Conservation (phyloP, 2,329 filamentous ascomycete species). For the Phoma sp. region DNA sequence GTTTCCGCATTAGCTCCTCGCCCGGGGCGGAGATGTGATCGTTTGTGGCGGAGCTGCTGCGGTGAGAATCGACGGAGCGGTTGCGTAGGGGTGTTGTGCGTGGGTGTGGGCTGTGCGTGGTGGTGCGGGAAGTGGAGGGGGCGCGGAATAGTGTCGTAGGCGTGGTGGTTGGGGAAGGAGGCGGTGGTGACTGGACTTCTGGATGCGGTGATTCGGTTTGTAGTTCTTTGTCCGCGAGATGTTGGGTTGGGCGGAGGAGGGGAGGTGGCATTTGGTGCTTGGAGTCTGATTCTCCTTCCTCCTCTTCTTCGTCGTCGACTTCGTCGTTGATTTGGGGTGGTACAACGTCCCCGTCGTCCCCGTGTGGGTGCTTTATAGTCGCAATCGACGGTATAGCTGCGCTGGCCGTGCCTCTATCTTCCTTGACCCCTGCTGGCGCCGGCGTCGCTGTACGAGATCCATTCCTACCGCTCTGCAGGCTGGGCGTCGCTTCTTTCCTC, state of each 20-base stretch:
- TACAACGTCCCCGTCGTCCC: not conserved
- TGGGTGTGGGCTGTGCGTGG: too few relatives aligned
- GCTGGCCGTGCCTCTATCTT: not conserved
- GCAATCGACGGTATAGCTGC: not conserved
- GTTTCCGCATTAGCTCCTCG: slow-evolving; percentile 13
- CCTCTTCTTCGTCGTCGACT: not conserved
- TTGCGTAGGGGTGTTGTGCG: too few relatives aligned
- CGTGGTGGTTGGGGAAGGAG: too few relatives aligned
- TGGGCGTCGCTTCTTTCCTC: not conserved
- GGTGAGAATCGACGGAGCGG: not conserved
- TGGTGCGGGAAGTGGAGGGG: too few relatives aligned
- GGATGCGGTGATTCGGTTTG: too few relatives aligned
- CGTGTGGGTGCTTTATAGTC: not conserved
- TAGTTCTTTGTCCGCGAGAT: too few relatives aligned
- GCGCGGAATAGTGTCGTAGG: too few relatives aligned
- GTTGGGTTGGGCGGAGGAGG: not conserved
- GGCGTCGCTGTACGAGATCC: not conserved
- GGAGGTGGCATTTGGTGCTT: not conserved
- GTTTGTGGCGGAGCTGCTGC: not conserved
- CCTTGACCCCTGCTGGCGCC: not conserved
- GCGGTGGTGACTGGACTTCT: too few relatives aligned
- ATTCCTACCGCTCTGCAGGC: not conserved
- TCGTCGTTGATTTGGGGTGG: not conserved
- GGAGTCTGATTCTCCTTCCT: not conserved
- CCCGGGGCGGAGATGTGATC: not conserved